Base-by-base conservation (phyloP, 1,284 basidiomycete genomes). In the Cryptococcus sp. region DNA sequence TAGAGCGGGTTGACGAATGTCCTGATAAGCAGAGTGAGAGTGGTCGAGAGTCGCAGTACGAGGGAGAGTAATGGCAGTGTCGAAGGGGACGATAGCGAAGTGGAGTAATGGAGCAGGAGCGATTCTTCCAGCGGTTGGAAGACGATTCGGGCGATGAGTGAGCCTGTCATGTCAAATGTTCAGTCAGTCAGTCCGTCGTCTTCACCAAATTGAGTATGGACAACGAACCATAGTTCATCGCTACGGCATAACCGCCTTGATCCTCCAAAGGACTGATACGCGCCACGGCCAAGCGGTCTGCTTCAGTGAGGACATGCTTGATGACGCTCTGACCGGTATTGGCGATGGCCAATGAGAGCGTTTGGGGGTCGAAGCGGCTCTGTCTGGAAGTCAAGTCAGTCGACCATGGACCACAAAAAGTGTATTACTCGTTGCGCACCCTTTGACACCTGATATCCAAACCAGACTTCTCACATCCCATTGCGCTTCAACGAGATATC, bases 121-220 rank as follows among this genome's bases (percentile, higher is more conserved):
- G 89, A 89, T 75, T 97, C 93, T 77, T 97, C 94, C 25, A 95
- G 84, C 0, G 93, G 93, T 68, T 95, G 93, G 70, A 97, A 93
- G 39, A 94, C 73, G 65, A 96, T 89, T 15, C 93, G 86, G 7
- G 93, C 93, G 38, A 95, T 81, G 15, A 97, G 83, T 0, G 93
- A 95, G 49, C 93, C 93, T 95, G 70, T 39, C 16, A 42, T 35
- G 3, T 10, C 5, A 4, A 23, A 52, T 13, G 47, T 58, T 63
- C 27, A 55, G 58, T 43, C 17, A 22, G 23, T 49, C 19, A 5
- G 16, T 10, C 15, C 20, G 7, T 23, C 13, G 30, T 10, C n/a
- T n/a, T 20, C n/a, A 53, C 5, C 3, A 22, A 51, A 22, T n/a
- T n/a, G 19, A 15, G 48, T 22, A 38, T 1, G 4, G 48, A 39